Evolutionary conservation across 78 protist species (phyloP).

Genomic region (Guillardia theta): DNA sequence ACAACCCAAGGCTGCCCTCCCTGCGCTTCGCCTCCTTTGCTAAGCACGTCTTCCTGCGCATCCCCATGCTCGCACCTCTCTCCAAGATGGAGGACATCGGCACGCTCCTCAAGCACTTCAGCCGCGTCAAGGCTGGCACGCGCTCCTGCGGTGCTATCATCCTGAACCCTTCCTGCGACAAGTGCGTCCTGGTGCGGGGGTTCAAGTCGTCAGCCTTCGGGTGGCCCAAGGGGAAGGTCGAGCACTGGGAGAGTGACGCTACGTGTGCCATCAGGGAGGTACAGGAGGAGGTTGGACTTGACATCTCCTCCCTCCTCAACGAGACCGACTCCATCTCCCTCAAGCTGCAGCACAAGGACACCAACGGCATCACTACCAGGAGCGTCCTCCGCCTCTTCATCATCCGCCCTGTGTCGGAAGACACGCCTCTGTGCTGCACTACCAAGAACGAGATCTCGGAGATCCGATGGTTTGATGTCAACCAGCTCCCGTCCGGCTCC

Average conservation of each 20-base stretch:
- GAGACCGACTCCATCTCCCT: neutral
- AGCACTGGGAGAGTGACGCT: neutral
- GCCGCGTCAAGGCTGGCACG: neutral
- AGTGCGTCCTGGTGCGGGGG: neutral
- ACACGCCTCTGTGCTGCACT: too few relatives aligned
- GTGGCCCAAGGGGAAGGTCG: conserved; percentile 3
- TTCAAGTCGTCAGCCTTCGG: neutral
- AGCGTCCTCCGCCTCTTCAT: neutral
- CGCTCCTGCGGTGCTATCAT: neutral
- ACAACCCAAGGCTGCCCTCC: neutral
- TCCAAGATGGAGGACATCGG: neutral
- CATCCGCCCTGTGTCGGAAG: too few relatives aligned
- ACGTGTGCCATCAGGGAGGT: neutral
- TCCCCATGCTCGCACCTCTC: neutral
- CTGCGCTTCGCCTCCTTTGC: neutral
- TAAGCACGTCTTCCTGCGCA: neutral
- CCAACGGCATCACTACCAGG: neutral
- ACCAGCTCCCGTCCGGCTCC: too few relatives aligned
- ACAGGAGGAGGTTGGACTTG: neutral
- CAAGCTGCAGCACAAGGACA: neutral
- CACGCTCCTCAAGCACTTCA: neutral
- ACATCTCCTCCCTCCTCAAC: neutral
- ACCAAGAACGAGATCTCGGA: too few relatives aligned
- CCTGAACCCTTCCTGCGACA: neutral
- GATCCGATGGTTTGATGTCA: too few relatives aligned